Percentiles rank a stretch among this genome's conserved stretches.
phyloP scores from a whole-genome alignment of 345 rosid genomes.

The Gossypium raimondii region DNA sequence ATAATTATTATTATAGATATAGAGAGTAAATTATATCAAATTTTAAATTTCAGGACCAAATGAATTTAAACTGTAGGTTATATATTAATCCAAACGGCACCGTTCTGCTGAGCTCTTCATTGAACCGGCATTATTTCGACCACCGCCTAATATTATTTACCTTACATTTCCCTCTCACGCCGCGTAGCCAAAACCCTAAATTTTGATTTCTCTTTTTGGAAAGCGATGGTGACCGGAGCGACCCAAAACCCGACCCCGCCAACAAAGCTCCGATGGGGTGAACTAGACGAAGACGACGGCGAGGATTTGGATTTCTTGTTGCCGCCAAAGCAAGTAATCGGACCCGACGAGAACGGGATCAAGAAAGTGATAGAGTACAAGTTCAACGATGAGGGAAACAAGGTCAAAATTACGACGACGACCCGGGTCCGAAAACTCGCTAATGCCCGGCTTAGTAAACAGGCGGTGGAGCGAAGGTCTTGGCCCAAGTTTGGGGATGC shows the following conservation, averaged over 20 bases:
- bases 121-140: no score
- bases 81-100: no score
- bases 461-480: constrained; percentile 55
- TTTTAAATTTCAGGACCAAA: no score
- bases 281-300: constrained; percentile 63
- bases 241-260: constrained; percentile 4
- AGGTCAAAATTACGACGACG: constrained; percentile 62
- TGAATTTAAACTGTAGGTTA: no score
- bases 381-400: constrained; percentile 65
- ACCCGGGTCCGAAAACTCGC: constrained; percentile 57
- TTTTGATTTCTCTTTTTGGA: no score
- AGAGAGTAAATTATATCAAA: no score
- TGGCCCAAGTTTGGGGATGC: constrained; percentile 84
- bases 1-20: no score
- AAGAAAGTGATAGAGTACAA: constrained; percentile 52
- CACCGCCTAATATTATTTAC: no score
- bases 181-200: no score
- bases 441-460: constrained; percentile 51
- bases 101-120: no score
- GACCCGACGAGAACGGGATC: constrained; percentile 46
- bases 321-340: constrained; percentile 69
- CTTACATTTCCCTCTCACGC: not conserved
- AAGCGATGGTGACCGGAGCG: not conserved
- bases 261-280: constrained; percentile 64
- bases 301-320: constrained; percentile 65